Percentiles rank a stretch among this genome's conserved stretches.
phyloP scores from a whole-genome alignment of 2,329 filamentous ascomycete species.

The Aspergillus hortae region DNA sequence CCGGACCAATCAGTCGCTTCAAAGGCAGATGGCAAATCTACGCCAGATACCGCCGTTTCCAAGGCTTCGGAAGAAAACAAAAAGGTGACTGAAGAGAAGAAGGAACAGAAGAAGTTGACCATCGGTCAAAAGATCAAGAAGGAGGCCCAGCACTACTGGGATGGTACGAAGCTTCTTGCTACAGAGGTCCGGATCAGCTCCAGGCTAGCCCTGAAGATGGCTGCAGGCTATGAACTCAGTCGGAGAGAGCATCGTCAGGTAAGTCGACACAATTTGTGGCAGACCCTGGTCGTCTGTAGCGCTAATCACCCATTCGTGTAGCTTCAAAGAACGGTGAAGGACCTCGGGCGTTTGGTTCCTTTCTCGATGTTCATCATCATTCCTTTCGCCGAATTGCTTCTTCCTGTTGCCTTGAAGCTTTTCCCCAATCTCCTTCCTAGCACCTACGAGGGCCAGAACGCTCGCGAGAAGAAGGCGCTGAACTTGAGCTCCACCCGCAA shows the following conservation, averaged over 20 bases:
- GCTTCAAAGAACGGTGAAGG: conserved; percentile 87
- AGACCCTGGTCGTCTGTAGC: not conserved
- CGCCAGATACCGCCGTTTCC: conserved; percentile 60
- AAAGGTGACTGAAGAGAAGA: conserved; percentile 59
- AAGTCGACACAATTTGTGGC: conserved; percentile 1
- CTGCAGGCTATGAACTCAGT: conserved; percentile 92
- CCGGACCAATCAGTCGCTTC: conserved; percentile 37
- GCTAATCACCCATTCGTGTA: conserved; percentile 24
- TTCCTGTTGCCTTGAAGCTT: conserved; percentile 85
- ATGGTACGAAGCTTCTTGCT: conserved; percentile 90
- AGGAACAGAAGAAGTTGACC: conserved; percentile 81
- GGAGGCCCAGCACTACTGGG: conserved; percentile 93
- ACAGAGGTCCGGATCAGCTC: conserved; percentile 92
- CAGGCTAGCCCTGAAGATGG: conserved; percentile 91
- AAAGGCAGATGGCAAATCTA: conserved; percentile 39
- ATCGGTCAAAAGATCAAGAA: conserved; percentile 92
- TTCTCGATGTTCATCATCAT: conserved; percentile 98
- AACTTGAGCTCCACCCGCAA: conserved; percentile 81
- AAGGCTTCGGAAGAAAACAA: conserved; percentile 55
- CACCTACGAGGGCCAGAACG: conserved; percentile 90
- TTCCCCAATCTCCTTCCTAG: conserved; percentile 98
- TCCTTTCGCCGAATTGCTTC: conserved; percentile 87
- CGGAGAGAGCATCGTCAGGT: conserved; percentile 86
- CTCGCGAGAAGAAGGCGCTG: conserved; percentile 83
- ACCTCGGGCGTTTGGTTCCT: conserved; percentile 85